A percentile compares a stretch with the other conserved stretches of the same genome.
phyloP scores from a whole-genome alignment of 1,284 basidiomycete species.

The Puccinia hordei region DNA sequence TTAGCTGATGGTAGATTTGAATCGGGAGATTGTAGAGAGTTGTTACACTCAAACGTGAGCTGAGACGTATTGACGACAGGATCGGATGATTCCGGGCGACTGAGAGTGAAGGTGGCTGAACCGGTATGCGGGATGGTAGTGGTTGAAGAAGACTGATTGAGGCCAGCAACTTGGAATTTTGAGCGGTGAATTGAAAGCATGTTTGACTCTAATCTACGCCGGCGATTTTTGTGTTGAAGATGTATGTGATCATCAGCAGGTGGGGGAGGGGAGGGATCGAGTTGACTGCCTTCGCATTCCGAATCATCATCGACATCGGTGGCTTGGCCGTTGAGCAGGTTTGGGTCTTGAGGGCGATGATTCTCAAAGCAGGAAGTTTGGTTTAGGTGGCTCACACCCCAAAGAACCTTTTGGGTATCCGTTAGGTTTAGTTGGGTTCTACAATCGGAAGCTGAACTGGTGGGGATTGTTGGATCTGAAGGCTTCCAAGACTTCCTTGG shows the following conservation, averaged over 20 bases:
- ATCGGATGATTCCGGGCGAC: constrained; percentile 50
- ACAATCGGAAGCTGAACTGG: constrained; percentile 5
- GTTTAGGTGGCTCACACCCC: constrained; percentile 31
- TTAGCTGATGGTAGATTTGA: neutral
- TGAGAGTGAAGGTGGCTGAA: constrained; percentile 30
- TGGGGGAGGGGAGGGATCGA: constrained; percentile 13
- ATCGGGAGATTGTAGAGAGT: neutral
- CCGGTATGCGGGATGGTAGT: constrained; percentile 26
- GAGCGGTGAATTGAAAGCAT: constrained; percentile 2
- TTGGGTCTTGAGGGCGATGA: constrained; percentile 17
- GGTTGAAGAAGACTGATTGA: neutral
- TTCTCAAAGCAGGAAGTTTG: neutral
- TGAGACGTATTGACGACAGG: constrained; percentile 14
- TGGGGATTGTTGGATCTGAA: neutral
- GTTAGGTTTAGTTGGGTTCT: constrained; percentile 21
- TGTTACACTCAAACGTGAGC: neutral
- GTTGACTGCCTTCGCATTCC: constrained; percentile 25
- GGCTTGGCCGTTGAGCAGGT: constrained; percentile 26
- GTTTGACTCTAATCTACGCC: constrained; percentile 17
- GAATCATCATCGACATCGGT: constrained; percentile 21
- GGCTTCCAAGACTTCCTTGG: constrained; percentile 55
- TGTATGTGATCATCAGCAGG: constrained; percentile 1
- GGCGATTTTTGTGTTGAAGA: constrained; percentile 22
- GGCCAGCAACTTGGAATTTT: constrained; percentile 8
- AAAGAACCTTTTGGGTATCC: constrained; percentile 44